Percentiles rank a stretch among this genome's conserved stretches.
Evolutionary conservation across 208 protist species (phyloP).

Genomic region (Trypanosoma boissoni): DNA sequence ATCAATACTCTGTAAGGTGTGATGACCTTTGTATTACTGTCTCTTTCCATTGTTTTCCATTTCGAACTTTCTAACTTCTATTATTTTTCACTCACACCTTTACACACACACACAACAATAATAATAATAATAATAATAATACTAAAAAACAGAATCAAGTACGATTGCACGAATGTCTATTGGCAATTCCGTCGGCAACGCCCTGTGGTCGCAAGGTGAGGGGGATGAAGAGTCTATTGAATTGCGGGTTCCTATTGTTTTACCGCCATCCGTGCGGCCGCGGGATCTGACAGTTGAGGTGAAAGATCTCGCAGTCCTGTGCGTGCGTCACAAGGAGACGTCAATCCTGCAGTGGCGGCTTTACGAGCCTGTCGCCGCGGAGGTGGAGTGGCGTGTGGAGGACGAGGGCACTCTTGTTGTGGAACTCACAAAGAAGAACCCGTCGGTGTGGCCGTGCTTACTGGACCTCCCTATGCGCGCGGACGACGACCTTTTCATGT

Average conservation of each 20-base stretch:
- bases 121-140: not conserved
- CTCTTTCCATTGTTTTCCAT: too few species aligned
- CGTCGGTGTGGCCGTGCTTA: slow-evolving; percentile 66
- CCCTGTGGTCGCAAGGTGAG: slow-evolving; percentile 67
- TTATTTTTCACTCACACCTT: slow-evolving; percentile 17
- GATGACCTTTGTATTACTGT: too few species aligned
- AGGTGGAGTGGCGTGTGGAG: slow-evolving; percentile 85
- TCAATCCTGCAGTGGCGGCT: slow-evolving; percentile 84
- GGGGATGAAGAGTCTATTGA: slow-evolving; percentile 63
- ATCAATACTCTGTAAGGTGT: too few species aligned
- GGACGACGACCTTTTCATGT: slow-evolving; percentile 56
- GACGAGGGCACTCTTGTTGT: slow-evolving; percentile 52
- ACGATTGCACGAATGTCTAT: slow-evolving; percentile 15
- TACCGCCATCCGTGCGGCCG: slow-evolving; percentile 60
- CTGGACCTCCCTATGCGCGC: slow-evolving; percentile 63
- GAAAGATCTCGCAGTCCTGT: slow-evolving; percentile 73
- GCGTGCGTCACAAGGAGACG: slow-evolving; percentile 58
- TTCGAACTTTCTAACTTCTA: not conserved
- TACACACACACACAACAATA: slow-evolving; percentile 5
- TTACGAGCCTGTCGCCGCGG: slow-evolving; percentile 54
- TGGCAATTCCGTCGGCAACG: slow-evolving; percentile 54
- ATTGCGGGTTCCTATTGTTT: slow-evolving; percentile 64
- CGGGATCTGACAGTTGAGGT: slow-evolving; percentile 75
- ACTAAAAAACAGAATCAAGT: not conserved
- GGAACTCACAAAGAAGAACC: slow-evolving; percentile 63